Evolutionary conservation across 306 rosid genomes (phyloP).

Genomic region (Cyamopsis tetragonoloba): DNA sequence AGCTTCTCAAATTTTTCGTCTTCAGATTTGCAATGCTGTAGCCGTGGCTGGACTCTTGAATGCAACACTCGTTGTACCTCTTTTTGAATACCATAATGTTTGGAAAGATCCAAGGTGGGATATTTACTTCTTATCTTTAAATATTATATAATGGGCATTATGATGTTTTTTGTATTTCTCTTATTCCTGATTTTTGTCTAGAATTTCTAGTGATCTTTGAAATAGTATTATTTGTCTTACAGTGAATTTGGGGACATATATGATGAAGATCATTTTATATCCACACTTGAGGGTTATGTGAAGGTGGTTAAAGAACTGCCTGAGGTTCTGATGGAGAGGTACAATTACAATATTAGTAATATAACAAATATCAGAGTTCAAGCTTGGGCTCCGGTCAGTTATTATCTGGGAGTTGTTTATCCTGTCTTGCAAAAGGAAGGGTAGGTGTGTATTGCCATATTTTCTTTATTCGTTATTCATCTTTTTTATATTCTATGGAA

Average conservation of each 20-base stretch:
- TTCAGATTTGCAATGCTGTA: slow-evolving; percentile 91
- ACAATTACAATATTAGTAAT: slow-evolving; percentile 57
- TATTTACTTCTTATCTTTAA: slow-evolving; percentile 11
- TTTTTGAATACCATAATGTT: slow-evolving; percentile 77
- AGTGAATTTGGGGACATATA: slow-evolving; percentile 86
- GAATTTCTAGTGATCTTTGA: slow-evolving; percentile 14
- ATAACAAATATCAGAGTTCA: slow-evolving; percentile 67
- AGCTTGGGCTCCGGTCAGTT: slow-evolving; percentile 86
- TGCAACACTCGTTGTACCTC: slow-evolving; percentile 81
- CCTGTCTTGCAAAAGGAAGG: slow-evolving; percentile 79
- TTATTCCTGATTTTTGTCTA: slow-evolving; percentile 11
- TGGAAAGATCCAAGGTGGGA: slow-evolving; percentile 91
- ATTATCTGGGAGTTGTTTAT: slow-evolving; percentile 73
- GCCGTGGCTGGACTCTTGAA: slow-evolving; percentile 96
- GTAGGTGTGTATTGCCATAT: slow-evolving; percentile 44
- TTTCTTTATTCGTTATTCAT: neutral
- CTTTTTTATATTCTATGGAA: neutral
- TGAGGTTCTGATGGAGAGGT: slow-evolving; percentile 56
- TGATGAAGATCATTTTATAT: slow-evolving; percentile 82
- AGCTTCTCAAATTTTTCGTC: slow-evolving; percentile 2
- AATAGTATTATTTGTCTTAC: slow-evolving; percentile 23
- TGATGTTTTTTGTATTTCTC: slow-evolving; percentile 1
- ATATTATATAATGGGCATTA: neutral
- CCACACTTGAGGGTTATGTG: slow-evolving; percentile 79
- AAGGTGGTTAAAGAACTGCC: slow-evolving; percentile 94